A percentile compares a stretch with the other conserved stretches of the same genome.
Conservation (phyloP, 192 early-diverging fungal genomes). For the Chytriomyces sp. region DNA sequence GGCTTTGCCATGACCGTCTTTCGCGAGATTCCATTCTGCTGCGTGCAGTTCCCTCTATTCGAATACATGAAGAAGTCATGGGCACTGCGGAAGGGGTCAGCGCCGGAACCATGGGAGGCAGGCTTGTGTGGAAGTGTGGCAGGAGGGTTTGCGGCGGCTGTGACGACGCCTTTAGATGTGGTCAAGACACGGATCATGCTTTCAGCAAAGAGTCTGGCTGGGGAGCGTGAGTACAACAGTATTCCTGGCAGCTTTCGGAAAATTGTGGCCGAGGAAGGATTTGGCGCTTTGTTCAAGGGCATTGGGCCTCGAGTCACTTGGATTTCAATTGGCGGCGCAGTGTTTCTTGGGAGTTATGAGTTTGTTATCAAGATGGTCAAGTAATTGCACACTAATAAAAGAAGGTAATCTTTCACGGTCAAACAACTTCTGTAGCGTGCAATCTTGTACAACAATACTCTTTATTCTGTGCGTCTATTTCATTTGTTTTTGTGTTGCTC, state of each 20-base stretch:
- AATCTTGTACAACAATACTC: background rate
- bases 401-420: background rate
- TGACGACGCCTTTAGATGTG: conserved; percentile 96
- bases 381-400: background rate
- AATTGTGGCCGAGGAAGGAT: conserved; percentile 81
- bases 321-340: conserved; percentile 93
- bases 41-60: conserved; percentile 95
- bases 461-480: background rate
- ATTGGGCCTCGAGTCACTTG: conserved; percentile 92
- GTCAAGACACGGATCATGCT: conserved; percentile 97
- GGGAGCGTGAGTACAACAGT: conserved; percentile 63
- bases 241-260: conserved; percentile 72
- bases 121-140: conserved; percentile 85
- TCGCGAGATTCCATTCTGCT: conserved; percentile 96
- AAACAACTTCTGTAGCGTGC: background rate
- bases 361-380: conserved; percentile 27
- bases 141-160: conserved; percentile 85
- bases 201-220: conserved; percentile 64
- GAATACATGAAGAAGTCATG: conserved; percentile 77
- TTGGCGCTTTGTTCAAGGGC: conserved; percentile 79
- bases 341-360: conserved; percentile 97
- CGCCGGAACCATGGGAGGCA: conserved; percentile 77
- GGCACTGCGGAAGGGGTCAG: conserved; percentile 45
- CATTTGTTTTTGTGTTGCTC: too few species aligned
- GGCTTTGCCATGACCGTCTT: conserved; percentile 92